A percentile compares a stretch with the other conserved stretches of the same genome.
phyloP scores from a whole-genome alignment of 2,329 filamentous ascomycete genomes.

The Sclerotinia trifoliorum region DNA sequence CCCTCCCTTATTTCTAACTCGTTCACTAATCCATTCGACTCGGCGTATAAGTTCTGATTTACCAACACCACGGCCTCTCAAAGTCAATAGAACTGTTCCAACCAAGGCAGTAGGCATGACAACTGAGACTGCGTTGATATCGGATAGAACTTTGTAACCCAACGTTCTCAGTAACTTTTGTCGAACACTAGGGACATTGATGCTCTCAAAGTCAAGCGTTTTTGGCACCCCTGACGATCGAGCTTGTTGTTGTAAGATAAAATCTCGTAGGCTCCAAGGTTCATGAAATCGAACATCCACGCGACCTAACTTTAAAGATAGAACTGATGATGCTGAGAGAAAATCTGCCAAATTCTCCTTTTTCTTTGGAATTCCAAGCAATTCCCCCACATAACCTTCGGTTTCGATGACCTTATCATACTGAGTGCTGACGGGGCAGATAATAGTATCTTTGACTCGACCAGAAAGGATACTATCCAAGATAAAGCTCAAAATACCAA shows the following conservation, averaged over 20 bases:
- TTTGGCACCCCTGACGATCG: constrained; percentile 53
- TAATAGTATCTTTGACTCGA: constrained; percentile 83
- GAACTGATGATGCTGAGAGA: constrained; percentile 78
- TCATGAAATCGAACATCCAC: constrained; percentile 96
- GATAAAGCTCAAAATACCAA: constrained; percentile 89
- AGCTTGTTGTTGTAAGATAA: constrained; percentile 73
- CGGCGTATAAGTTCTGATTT: constrained; percentile 80
- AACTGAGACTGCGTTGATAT: constrained; percentile 95
- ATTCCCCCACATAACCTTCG: constrained; percentile 91
- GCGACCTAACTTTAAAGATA: constrained; percentile 83
- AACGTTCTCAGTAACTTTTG: constrained; percentile 79
- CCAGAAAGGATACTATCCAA: constrained; percentile 87
- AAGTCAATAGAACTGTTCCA: constrained; percentile 85
- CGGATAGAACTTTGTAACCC: constrained; percentile 86
- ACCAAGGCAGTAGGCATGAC: constrained; percentile 98
- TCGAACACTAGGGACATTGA: constrained; percentile 39
- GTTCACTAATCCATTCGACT: constrained; percentile 83
- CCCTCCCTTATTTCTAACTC: constrained; percentile 82
- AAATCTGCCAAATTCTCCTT: constrained; percentile 93
- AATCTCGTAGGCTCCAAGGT: constrained; percentile 85
- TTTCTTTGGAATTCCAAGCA: constrained; percentile 90
- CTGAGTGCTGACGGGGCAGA: constrained; percentile 94
- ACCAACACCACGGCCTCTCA: constrained; percentile 88
- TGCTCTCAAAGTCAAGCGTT: constrained; percentile 47
- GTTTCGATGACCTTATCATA: constrained; percentile 99